These are phyloP conservation scores for Uromyces viciae-fabae DNA, from an alignment of 1,284 basidiomycete species.

Conservation along the genomic window DNA sequence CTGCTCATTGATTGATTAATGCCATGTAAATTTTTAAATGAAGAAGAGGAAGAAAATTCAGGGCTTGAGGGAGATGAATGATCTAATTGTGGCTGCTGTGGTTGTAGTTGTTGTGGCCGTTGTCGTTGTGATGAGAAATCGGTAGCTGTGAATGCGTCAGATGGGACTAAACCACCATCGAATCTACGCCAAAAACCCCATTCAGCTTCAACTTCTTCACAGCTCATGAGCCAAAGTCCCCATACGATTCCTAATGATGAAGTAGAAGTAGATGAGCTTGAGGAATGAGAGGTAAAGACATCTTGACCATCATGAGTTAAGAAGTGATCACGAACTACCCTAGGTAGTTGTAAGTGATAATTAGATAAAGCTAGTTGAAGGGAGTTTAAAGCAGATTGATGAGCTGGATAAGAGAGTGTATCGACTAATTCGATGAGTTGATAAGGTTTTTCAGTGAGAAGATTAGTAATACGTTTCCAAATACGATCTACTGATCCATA, in stretches of 20 bases:
- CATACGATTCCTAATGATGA: slow-evolving; percentile 49
- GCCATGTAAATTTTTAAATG: too few relatives aligned
- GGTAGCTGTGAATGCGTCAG: slow-evolving; percentile 54
- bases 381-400: neutral
- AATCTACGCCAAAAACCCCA: slow-evolving; percentile 91
- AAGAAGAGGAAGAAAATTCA: neutral
- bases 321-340: slow-evolving; percentile 50
- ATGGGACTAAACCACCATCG: slow-evolving; percentile 61
- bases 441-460: slow-evolving; percentile 1
- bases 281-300: slow-evolving; percentile 45
- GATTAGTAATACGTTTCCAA: slow-evolving; percentile 21
- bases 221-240: slow-evolving; percentile 57
- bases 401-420: slow-evolving; percentile 36
- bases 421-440: slow-evolving; percentile 18
- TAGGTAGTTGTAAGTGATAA: slow-evolving; percentile 46
- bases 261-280: slow-evolving; percentile 42
- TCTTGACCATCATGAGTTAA: slow-evolving; percentile 53
- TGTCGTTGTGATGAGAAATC: slow-evolving; percentile 26
- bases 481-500: neutral
- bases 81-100: slow-evolving; percentile 17
- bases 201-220: slow-evolving; percentile 85
- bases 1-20: slow-evolving; percentile 66
- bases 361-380: neutral
- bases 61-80: slow-evolving; percentile 9
- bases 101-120: slow-evolving; percentile 20